Evolutionary conservation across 2,329 filamentous ascomycete genomes (phyloP), one percentile per base, ranked within the genome.

Genomic region (Xylaria arbuscula): DNA sequence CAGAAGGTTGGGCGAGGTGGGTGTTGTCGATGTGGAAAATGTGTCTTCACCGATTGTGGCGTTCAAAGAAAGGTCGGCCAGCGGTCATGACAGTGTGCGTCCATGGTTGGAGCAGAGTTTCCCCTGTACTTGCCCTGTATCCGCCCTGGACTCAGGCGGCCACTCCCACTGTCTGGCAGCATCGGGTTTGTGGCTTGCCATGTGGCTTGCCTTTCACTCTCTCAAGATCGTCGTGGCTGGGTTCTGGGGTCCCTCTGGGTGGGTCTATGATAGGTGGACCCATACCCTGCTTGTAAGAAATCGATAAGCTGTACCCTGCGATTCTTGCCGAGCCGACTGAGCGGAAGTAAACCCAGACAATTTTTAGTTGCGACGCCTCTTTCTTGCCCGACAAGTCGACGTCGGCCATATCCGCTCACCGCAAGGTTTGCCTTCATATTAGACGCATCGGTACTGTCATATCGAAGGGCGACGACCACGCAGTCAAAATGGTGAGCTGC

Each of bases 361-460:
- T 72, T 71, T 72, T 72, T 71, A 66, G 70, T 73, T 65, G 73
- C 72, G 68, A 74, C 65, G 70, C 68, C 71, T 73, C 71, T 63
- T 38, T 56, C n/a, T 54, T n/a, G 47, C 40, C 38, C 58, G 59
- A 45, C 51, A 55, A 59, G 36, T 28, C 58, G 58, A 62, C 66
- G 56, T 32, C 69, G 53, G 55, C 34, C 47, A 51, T 13, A 22
- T 34, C 36, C 6, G 48, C 34, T 34, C 32, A 45, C 40, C 54
- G 48, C 53, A 54, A 62, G 50, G 38, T 40, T 36, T 34, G 36
- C 36, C 47, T 42, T 38, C 10, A 45, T 10, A 62, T 28, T 38
- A 47, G 22, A 42, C 3, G 6, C 15, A 15, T 13, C 48, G 11
- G 17, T 51, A 15, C 19, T 45, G 11, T 38, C 13, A 47, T 65